Conservation (phyloP, 192 early-diverging fungal genomes). For the Coemansia sp. region DNA sequence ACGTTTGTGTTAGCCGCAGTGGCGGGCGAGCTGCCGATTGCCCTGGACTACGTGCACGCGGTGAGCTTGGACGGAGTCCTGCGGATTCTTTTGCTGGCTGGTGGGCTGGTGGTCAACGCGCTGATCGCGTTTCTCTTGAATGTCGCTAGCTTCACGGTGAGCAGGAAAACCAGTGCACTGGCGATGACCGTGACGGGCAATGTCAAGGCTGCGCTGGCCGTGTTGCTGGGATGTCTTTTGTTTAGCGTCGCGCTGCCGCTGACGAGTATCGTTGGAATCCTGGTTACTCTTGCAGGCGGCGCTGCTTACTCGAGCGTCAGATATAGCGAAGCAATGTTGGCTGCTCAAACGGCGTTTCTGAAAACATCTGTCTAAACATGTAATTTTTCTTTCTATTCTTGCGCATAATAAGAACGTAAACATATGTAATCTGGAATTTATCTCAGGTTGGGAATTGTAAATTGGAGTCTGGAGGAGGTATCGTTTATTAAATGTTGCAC, state of each 20-base stretch:
- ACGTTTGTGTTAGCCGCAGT: conserved; percentile 59
- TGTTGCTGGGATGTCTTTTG: conserved; percentile 38
- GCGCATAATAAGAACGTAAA: too few relatives aligned
- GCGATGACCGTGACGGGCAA: conserved; percentile 54
- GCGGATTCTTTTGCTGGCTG: conserved; percentile 9
- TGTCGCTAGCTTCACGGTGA: conserved; percentile 82
- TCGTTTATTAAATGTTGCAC: not conserved
- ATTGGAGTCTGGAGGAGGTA: too few relatives aligned
- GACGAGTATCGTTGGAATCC: conserved; percentile 35
- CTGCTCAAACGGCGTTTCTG: not conserved
- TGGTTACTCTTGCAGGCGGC: conserved; percentile 37
- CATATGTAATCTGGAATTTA: too few relatives aligned
- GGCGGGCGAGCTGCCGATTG: conserved; percentile 63
- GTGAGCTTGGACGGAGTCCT: not conserved
- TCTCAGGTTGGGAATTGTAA: too few relatives aligned
- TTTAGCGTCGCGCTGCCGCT: conserved; percentile 34
- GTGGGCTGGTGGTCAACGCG: conserved; percentile 72
- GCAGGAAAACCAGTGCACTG: conserved; percentile 79
- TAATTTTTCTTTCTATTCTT: not conserved
- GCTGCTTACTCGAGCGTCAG: conserved; percentile 24
- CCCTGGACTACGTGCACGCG: conserved; percentile 17
- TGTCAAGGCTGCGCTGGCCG: conserved; percentile 57
- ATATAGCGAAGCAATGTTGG: not conserved
- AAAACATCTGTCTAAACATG: not conserved
- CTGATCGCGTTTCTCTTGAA: conserved; percentile 83